Conservation (phyloP, 2,329 filamentous ascomycete genomes). For the Botrytis byssoidea region DNA sequence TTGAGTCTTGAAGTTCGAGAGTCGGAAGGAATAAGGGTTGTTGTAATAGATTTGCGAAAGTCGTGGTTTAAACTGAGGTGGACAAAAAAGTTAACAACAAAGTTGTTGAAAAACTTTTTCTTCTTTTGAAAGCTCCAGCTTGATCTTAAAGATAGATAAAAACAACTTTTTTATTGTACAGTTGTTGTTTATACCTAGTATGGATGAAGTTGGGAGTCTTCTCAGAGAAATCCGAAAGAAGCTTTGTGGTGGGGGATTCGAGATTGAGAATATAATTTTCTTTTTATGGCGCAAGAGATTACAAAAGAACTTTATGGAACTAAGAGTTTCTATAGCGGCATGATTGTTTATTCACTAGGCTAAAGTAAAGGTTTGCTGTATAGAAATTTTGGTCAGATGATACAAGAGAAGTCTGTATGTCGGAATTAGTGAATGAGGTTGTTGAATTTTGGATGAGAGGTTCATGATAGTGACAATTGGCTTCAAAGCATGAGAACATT, state of each 20-base stretch:
- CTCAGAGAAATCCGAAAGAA: background rate
- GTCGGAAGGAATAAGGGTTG: too few relatives aligned
- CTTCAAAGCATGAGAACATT: background rate
- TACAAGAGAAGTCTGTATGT: background rate
- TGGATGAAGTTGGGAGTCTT: too few relatives aligned
- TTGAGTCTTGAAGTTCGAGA: background rate
- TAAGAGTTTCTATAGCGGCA: background rate
- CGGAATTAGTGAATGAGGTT: background rate
- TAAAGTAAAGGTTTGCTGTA: rapidly evolving
- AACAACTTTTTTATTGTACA: background rate
- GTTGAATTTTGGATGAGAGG: background rate
- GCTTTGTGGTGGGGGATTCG: background rate
- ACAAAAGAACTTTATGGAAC: background rate
- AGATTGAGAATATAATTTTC: background rate
- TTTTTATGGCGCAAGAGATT: background rate
- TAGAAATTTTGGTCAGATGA: background rate
- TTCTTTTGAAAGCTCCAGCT: too few relatives aligned
- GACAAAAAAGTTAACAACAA: background rate
- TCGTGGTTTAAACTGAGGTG: background rate
- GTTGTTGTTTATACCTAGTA: background rate
- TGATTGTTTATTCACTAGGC: background rate
- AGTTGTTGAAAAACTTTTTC: background rate
- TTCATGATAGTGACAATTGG: background rate
- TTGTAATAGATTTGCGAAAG: background rate
- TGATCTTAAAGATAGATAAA: background rate